Evolutionary conservation across 2,329 filamentous ascomycete species (phyloP).

Genomic region (Xylaria sp.): DNA sequence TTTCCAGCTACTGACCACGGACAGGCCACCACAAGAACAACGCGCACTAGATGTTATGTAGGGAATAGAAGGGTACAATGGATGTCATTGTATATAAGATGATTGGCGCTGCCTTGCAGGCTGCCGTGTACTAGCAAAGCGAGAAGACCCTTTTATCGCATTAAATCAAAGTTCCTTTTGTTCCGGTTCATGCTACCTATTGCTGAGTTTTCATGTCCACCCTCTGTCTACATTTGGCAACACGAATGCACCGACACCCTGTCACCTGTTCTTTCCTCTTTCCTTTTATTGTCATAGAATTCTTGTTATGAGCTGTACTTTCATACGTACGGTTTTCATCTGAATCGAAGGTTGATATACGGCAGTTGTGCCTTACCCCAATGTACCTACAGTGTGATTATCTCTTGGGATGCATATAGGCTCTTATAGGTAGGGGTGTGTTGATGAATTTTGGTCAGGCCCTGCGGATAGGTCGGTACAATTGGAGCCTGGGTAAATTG

Average conservation of each 20-base stretch:
- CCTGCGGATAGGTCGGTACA: neutral
- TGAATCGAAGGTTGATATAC: neutral
- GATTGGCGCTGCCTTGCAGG: constrained; percentile 39
- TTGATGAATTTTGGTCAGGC: neutral
- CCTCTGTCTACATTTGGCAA: neutral
- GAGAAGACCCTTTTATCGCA: constrained; percentile 32
- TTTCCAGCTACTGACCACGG: constrained; percentile 31
- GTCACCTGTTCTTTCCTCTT: neutral
- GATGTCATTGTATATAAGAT: constrained; percentile 48
- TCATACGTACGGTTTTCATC: neutral
- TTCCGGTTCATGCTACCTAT: constrained; percentile 12
- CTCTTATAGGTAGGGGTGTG: neutral
- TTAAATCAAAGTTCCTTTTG: constrained; percentile 37
- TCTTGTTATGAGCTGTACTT: neutral
- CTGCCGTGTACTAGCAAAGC: constrained; percentile 48
- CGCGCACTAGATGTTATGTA: constrained; percentile 77
- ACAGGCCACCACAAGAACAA: constrained; percentile 99
- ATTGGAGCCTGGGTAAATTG: neutral
- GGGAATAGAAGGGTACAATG: constrained; percentile 35
- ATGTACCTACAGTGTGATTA: too few relatives aligned
- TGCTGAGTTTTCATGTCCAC: neutral
- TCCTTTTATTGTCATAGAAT: neutral
- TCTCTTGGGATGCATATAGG: neutral
- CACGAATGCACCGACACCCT: neutral
- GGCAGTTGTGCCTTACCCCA: neutral